Conservation (phyloP, 352 stramenopile genomes). For the Globisporangium cederbergense region DNA sequence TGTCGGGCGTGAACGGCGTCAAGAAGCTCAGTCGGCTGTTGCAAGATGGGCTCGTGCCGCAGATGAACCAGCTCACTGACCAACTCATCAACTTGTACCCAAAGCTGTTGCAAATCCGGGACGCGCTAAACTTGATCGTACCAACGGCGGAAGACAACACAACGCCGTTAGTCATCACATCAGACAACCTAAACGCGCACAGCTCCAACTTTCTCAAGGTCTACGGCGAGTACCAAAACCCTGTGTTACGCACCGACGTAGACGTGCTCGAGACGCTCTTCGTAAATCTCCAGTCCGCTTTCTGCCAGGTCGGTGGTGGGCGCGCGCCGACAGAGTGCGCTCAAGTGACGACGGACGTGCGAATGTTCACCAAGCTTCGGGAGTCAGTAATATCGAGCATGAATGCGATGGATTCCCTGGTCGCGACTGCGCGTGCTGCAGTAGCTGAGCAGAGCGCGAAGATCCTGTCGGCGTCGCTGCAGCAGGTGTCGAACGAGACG, state of each 20-base stretch:
- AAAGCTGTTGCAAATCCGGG: not conserved
- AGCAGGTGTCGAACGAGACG: conserved; percentile 2
- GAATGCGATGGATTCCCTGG: not conserved
- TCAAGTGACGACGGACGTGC: not conserved
- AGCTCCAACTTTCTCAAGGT: conserved; percentile 1
- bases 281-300: not conserved
- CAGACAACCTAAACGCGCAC: not conserved
- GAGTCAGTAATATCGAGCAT: not conserved
- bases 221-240: conserved; percentile 1
- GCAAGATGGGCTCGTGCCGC: conserved; percentile 4
- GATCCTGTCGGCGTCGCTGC: not conserved
- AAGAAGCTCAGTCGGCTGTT: conserved; percentile 2
- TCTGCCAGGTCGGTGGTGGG: not conserved
- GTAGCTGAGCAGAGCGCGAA: conserved; percentile 5
- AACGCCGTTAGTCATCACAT: no score
- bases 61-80: conserved; percentile 6
- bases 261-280: conserved; percentile 4
- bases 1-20: not conserved
- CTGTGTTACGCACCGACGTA: not conserved
- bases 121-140: not conserved
- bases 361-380: not conserved
- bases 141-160: not conserved
- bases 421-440: not conserved
- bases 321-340: not conserved
- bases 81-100: not conserved